Percentiles rank a stretch among this genome's conserved stretches.
These are phyloP conservation scores for Extremus antarcticus DNA, from an alignment of 495 filamentous ascomycete genomes.

Conservation along the genomic window DNA sequence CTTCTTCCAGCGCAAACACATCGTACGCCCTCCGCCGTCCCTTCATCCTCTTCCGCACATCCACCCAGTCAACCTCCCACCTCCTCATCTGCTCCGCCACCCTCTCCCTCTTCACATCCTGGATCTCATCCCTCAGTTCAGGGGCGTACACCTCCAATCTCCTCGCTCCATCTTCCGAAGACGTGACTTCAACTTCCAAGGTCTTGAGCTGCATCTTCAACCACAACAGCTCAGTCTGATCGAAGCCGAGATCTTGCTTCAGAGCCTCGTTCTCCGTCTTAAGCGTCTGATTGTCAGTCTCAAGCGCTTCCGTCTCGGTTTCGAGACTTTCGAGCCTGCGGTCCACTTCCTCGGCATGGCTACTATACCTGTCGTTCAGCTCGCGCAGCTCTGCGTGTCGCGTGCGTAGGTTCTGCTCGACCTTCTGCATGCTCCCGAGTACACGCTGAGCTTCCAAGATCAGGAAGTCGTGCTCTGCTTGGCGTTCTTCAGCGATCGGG, in stretches of 20 bases:
- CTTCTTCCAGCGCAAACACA: background rate
- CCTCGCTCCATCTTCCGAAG: background rate
- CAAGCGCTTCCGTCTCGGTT: background rate
- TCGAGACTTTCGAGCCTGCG: background rate
- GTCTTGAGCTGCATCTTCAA: conserved; percentile 23
- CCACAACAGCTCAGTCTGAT: conserved; percentile 24
- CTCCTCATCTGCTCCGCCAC: conserved; percentile 3
- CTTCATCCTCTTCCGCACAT: conserved; percentile 8
- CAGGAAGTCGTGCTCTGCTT: conserved; percentile 11
- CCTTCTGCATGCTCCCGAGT: conserved; percentile 7
- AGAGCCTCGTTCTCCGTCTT: conserved; percentile 18
- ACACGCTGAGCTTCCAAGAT: conserved; percentile 13
- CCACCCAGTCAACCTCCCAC: conserved; percentile 17
- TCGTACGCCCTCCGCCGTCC: conserved; percentile 1
- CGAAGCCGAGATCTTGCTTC: conserved; percentile 17
- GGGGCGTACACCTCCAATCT: background rate
- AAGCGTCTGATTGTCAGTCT: conserved; percentile 1
- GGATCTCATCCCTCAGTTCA: conserved; percentile 2
- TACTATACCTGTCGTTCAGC: conserved; percentile 5
- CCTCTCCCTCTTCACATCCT: conserved; percentile 5
- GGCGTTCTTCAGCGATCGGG: conserved; percentile 5
- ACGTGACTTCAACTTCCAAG: conserved; percentile 14
- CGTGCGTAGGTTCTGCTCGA: conserved; percentile 11
- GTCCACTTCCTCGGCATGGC: conserved; percentile 9
- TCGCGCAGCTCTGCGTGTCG: conserved; percentile 20